Percentiles rank a stretch among this genome's conserved stretches.
Evolutionary conservation across 2,329 filamentous ascomycete genomes (phyloP).

Genomic region (Neocatenulostroma microsporum): DNA sequence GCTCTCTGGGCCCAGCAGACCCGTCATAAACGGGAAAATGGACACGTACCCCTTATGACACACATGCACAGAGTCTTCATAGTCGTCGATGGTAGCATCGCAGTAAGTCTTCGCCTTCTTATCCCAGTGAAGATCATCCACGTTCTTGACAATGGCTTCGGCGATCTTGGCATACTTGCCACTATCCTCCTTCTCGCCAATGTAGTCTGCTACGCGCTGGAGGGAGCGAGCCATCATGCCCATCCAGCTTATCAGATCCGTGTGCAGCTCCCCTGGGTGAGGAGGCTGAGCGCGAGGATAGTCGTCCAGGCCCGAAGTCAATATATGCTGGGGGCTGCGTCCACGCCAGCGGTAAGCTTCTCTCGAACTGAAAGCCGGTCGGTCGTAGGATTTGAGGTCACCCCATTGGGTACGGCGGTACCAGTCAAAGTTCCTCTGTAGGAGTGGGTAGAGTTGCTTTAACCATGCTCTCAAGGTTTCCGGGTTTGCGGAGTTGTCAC

Average conservation of each 20-base stretch:
- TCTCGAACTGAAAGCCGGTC: slow-evolving; percentile 76
- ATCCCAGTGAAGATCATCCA: slow-evolving; percentile 91
- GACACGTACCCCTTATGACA: slow-evolving; percentile 97
- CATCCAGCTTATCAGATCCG: slow-evolving; percentile 93
- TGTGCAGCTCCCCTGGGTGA: slow-evolving; percentile 89
- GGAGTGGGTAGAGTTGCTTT: slow-evolving; percentile 70
- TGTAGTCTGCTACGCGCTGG: slow-evolving; percentile 64
- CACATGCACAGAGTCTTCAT: slow-evolving; percentile 79
- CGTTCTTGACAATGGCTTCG: slow-evolving; percentile 71
- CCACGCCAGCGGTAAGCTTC: slow-evolving; percentile 96
- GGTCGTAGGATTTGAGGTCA: slow-evolving; percentile 85
- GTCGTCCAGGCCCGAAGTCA: slow-evolving; percentile 92
- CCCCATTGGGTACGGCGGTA: slow-evolving; percentile 87
- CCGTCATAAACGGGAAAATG: slow-evolving; percentile 83
- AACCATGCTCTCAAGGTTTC: slow-evolving; percentile 65
- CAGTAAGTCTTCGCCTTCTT: slow-evolving; percentile 75
- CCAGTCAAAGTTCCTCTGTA: slow-evolving; percentile 88
- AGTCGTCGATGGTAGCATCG: slow-evolving; percentile 90
- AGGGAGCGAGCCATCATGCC: slow-evolving; percentile 92
- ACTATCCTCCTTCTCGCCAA: slow-evolving; percentile 70
- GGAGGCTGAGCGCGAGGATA: slow-evolving; percentile 91
- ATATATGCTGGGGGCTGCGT: slow-evolving; percentile 73
- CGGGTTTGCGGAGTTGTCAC: slow-evolving; percentile 55
- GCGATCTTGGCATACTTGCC: slow-evolving; percentile 63
- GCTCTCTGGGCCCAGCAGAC: slow-evolving; percentile 66